phyloP scores from a whole-genome alignment of 192 early-diverging fungal species.

The Oehlia diaphana region DNA sequence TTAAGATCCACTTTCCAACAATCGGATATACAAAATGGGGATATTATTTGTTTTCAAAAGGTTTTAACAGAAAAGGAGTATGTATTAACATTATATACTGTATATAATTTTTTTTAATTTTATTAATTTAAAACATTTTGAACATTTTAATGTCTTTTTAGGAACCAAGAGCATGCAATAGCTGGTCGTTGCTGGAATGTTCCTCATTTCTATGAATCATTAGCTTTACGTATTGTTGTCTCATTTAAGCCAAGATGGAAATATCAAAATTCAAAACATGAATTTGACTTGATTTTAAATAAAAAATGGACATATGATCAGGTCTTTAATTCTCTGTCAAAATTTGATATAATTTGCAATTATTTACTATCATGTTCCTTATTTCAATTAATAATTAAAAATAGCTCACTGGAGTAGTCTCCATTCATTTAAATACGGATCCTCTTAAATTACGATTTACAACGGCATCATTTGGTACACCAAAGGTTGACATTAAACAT shows the following conservation, averaged over 20 bases:
- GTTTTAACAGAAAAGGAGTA: slow-evolving; percentile 52
- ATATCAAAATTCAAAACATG: slow-evolving; percentile 23
- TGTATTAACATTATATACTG: not conserved
- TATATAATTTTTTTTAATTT: no score
- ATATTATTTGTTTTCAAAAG: slow-evolving; percentile 87
- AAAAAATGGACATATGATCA: slow-evolving; percentile 40
- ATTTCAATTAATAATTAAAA: slow-evolving; percentile 27
- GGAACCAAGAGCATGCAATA: slow-evolving; percentile 38
- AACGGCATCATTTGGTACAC: slow-evolving; percentile 28
- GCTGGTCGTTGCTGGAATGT: slow-evolving; percentile 47
- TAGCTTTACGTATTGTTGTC: slow-evolving; percentile 58
- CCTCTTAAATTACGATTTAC: slow-evolving; percentile 78
- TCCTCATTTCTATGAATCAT: slow-evolving; percentile 75
- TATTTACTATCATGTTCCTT: not conserved
- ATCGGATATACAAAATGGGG: slow-evolving; percentile 90
- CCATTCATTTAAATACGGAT: slow-evolving; percentile 56
- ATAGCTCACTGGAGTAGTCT: slow-evolving; percentile 63
- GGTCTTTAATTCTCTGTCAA: no score
- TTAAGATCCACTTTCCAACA: slow-evolving; percentile 57
- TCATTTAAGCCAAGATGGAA: slow-evolving; percentile 41
- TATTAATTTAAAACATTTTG: no score
- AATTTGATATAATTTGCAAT: not conserved
- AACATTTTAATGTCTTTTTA: not conserved
- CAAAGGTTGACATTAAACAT: slow-evolving; percentile 35
- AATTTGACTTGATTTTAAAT: slow-evolving; percentile 54